Base-by-base conservation (phyloP, 2,329 filamentous ascomycete species). In the Lomentospora prolificans region DNA sequence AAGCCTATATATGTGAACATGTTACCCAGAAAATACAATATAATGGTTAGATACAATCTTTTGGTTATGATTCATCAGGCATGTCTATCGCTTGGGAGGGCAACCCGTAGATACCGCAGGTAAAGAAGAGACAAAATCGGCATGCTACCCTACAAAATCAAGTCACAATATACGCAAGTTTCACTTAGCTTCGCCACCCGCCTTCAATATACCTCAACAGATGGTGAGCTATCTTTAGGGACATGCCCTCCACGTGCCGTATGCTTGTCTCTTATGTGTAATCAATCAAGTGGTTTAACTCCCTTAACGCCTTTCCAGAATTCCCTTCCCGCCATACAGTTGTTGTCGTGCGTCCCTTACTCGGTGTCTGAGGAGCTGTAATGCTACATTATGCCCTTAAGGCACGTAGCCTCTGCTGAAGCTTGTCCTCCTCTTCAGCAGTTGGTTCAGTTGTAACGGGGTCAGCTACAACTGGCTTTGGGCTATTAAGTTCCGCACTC, bases 381-480 rank as follows among this genome's bases (percentile, higher is more conserved):
- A 6, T 33, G 28, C 9, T 19, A 33, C n/a, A 55, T 60, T 69
- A 81, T 46, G 80, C 79, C 48, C 80, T 67, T 60, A 83, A 66
- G 14, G 79, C 79, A 56, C 80, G 71, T 62, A 83, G 68, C 52
- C 80, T 69, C 72, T 83, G 78, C 70, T 82, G 79, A 61, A 92
- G 74, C 27, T 83, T 85, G 66, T 92, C 87, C 69, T 92, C 88
- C 67, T 89, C 84, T 66, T 90, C 86, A 58, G 88, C 82, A 2
- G 85, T 87, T 2, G 86, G 86, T 60, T 87, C 86, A 57, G 76
- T 78, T 17, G 78, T n/a, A 14, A 69, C 70, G 6, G 85, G 80
- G 50, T 85, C 83, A 25, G 77, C 76, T 63, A 76, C 79, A 60
- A 76, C 76, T 22, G 80, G 75, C 41, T 75, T 77, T 2, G 78